Evolutionary conservation across 345 rosid species (phyloP).

Genomic region (Heritiera littoralis): DNA sequence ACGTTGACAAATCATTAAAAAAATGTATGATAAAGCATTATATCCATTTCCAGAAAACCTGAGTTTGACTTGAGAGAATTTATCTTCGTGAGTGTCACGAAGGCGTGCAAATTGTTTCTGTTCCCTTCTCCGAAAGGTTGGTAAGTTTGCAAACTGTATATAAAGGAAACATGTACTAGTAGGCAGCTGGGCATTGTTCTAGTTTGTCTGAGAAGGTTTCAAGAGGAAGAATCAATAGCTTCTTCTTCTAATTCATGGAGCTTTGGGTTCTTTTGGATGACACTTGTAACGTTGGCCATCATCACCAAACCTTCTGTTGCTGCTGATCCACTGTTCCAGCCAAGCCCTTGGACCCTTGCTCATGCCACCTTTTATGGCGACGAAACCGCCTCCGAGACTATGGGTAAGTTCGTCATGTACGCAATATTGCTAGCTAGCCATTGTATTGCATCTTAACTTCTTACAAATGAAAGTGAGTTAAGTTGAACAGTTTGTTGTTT

Average conservation of each 20-base stretch:
- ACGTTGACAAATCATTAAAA: constrained; percentile 11
- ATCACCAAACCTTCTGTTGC: constrained; percentile 18
- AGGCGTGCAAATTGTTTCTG: constrained; percentile 15
- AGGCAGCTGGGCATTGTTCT: neutral
- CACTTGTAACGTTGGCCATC: constrained; percentile 26
- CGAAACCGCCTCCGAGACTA: constrained; percentile 59
- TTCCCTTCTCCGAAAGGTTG: neutral
- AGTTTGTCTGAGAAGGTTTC: neutral
- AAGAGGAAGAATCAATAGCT: neutral
- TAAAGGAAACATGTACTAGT: neutral
- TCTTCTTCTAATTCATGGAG: constrained; percentile 39
- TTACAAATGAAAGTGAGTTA: no score
- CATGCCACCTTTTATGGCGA: constrained; percentile 80
- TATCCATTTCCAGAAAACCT: neutral
- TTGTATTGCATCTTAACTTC: no score
- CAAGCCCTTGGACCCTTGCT: constrained; percentile 56
- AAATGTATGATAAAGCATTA: neutral
- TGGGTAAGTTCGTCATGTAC: constrained; percentile 40
- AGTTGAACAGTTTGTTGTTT: neutral
- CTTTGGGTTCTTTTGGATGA: constrained; percentile 33
- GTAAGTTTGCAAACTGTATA: constrained; percentile 1
- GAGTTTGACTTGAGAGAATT: constrained; percentile 8
- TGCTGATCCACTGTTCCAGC: constrained; percentile 27
- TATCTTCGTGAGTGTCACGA: constrained; percentile 45
- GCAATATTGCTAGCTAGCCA: neutral